Evolutionary conservation across 2,329 filamentous ascomycete species (phyloP), one percentile per base, ranked within the genome.

Genomic region (Trichoderma endophyticum): DNA sequence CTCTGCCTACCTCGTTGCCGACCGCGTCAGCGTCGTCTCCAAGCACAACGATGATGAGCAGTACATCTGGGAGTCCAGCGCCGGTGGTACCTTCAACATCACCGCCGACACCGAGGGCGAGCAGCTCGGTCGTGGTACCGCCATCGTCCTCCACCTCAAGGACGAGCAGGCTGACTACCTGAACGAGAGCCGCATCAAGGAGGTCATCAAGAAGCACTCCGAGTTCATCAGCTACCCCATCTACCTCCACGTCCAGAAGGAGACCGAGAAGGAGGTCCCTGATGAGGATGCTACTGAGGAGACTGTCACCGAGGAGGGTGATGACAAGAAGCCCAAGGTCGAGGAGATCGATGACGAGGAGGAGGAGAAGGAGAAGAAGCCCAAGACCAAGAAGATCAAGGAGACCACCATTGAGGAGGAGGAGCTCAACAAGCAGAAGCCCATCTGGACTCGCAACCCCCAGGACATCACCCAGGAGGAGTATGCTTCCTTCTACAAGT

Each of bases 221-320:
- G 96, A 99, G 89, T 99, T 99, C 90, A 99, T 99, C 89, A 98
- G 96, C 66, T 99, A 99, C 90, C 96, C 96, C 82, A 99, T 99
- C 92, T 99, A 98, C 90, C 95, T 99, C 78, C 96, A 99, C 88
- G 95, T 99, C 82, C 86, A 93, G 84, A 99, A 99, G 93, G 96
- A 99, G 93, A 95, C 92, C 77, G 96, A 99, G 93, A 98, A 90
- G 81, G 96, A 99, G 89, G 94, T 98, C 75, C 95, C 95, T 76
- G 96, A 98, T 83, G 95, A 98, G 89, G 94, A 97, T 67, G 93
- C 90, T 61, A 93, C 95, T 82, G 84, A 87, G 79, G 89, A 91
- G 79, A 90, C 90, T 80, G 80, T 81, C 73, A 91, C 82, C 73
- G 91, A 92, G 77, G 93, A 92, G 79, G 92, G 87, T 72, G 93